Evolutionary conservation across 164 flowering plant species (phyloP).

Genomic region (Berberis thunbergii): DNA sequence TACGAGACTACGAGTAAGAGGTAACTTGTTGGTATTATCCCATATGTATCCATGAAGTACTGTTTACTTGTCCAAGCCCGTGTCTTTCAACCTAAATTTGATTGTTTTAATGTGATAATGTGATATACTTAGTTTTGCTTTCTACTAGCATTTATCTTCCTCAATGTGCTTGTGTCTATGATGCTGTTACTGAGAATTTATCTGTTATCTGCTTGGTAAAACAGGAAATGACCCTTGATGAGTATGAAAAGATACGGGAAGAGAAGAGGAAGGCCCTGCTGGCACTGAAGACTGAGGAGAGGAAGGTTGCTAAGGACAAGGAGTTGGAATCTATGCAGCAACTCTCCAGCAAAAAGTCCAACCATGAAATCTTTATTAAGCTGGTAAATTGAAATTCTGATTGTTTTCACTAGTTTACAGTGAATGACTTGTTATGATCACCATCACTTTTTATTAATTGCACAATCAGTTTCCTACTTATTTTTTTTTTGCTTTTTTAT

Average conservation of each 20-base stretch:
- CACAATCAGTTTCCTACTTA: background rate
- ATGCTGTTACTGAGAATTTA: no score
- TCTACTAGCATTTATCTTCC: no score
- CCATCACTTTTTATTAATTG: background rate
- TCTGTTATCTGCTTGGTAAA: background rate
- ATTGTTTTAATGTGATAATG: no score
- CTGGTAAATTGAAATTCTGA: conserved; percentile 31
- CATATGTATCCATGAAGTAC: no score
- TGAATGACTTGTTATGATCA: background rate
- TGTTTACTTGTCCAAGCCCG: no score
- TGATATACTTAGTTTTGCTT: no score
- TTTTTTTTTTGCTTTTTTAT: background rate
- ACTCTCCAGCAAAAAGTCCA: conserved; percentile 65
- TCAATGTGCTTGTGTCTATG: no score
- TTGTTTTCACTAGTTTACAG: background rate
- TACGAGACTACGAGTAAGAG: no score
- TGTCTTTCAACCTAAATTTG: no score
- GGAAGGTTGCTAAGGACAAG: conserved; percentile 65
- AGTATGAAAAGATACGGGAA: conserved; percentile 79
- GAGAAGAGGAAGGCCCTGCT: conserved; percentile 78
- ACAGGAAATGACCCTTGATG: conserved; percentile 89
- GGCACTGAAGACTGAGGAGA: conserved; percentile 55
- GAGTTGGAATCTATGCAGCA: conserved; percentile 70
- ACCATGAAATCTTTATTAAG: conserved; percentile 63
- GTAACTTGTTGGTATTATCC: no score